Base-by-base conservation (phyloP, 805 yeast species). In the Wickerhamomyces ciferrii region DNA sequence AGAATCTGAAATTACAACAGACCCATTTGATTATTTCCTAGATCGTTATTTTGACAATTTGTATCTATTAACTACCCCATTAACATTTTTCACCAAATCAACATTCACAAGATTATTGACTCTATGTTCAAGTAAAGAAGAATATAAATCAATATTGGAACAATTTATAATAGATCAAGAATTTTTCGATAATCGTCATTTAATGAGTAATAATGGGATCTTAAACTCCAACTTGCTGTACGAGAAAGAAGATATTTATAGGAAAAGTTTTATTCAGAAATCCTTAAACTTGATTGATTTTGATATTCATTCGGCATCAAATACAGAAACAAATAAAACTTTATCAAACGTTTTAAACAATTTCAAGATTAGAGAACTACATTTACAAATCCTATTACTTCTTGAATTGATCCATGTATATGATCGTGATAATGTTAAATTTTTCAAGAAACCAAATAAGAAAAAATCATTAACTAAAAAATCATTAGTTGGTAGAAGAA, bases 351-450 rank as follows among this genome's bases (percentile, higher is more conserved):
- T 74, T 1, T 55, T 68, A 2, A 58, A 65, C 35, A 69, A 71
- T 35, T 62, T 79, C 48, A 80, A 79, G 50, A 65, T 75, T 2
- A 62, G 84, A 32, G 85, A 80, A 51, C 75, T 81, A 1, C 83
- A 79, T 50, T 55, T 81, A 29, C 85, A 81, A 54, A 63, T 78
- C 0, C 52, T 81, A 2, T 49, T 78, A 1, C 50, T 76, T 2
- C 52, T 80, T 37, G 85, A 81, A 51, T 46, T 77, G 4, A 58
- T 79, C 3, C 51, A 59, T 20, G 42, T 63, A 11, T 57, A 66
- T 47, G 60, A 58, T 5, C 49, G 70, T 8, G 72, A 71, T 44
- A 75, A 66, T 57, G 56, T 48, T 23, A 62, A 51, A 18, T 70
- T 63, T 55, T 62, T 69, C 54, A 63, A 45, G 36, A 46, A 41